phyloP scores from a whole-genome alignment of 108 stramenopile genomes.

The Pseudonitzschia multiseries region DNA sequence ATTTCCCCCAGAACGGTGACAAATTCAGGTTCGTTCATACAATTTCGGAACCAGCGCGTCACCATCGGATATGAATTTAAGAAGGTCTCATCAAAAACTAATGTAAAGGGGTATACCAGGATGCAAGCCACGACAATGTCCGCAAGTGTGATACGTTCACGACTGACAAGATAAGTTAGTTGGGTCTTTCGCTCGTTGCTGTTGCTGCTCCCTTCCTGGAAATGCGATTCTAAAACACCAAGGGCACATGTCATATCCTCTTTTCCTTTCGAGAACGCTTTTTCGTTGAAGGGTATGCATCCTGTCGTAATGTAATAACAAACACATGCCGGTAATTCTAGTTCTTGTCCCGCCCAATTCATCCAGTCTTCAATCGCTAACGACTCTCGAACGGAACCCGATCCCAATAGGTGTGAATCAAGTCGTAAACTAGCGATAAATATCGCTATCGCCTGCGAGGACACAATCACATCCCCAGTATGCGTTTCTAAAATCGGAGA shows the following conservation, averaged over 20 bases:
- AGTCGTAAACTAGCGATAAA: slow-evolving; percentile 77
- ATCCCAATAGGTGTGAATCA: slow-evolving; percentile 80
- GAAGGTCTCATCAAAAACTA: slow-evolving; percentile 61
- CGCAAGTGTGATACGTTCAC: slow-evolving; percentile 79
- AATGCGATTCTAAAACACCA: slow-evolving; percentile 59
- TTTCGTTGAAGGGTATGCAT: slow-evolving; percentile 72
- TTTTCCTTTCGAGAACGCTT: slow-evolving; percentile 62
- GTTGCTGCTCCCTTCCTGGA: slow-evolving; percentile 23
- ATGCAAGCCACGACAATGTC: slow-evolving; percentile 87
- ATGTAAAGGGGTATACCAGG: slow-evolving; percentile 87
- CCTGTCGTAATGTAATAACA: slow-evolving; percentile 89
- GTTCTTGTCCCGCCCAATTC: slow-evolving; percentile 79
- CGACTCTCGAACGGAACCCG: slow-evolving; percentile 50
- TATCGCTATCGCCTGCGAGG: slow-evolving; percentile 84
- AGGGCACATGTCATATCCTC: slow-evolving; percentile 66
- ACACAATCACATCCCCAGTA: slow-evolving; percentile 61
- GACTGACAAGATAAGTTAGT: slow-evolving; percentile 68
- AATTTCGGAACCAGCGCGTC: slow-evolving; percentile 79
- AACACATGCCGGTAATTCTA: slow-evolving; percentile 92
- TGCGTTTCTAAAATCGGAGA: slow-evolving; percentile 85
- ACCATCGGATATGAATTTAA: slow-evolving; percentile 71
- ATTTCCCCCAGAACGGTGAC: slow-evolving; percentile 80
- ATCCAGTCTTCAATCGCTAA: slow-evolving; percentile 83
- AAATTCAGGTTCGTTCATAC: slow-evolving; percentile 86
- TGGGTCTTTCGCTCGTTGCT: not conserved